These are phyloP conservation scores for Auriscalpium vulgare DNA, from an alignment of 768 basidiomycete genomes.

Conservation along the genomic window DNA sequence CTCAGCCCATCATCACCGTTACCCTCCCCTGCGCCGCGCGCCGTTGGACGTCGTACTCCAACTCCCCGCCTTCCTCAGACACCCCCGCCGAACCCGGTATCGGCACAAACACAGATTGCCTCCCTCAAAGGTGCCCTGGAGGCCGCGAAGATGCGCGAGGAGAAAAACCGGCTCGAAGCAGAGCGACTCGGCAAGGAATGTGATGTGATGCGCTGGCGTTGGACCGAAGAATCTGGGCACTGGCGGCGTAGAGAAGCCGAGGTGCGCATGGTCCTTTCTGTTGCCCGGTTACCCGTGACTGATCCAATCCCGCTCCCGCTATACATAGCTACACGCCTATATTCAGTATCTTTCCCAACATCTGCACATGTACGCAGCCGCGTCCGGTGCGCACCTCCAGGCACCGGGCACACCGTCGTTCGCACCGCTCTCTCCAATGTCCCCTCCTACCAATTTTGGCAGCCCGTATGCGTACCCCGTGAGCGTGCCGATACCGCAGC, in stretches of 20 bases:
- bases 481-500: not conserved
- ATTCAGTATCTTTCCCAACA: conserved; percentile 4
- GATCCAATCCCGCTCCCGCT: not conserved
- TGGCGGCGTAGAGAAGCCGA: conserved; percentile 3
- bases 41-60: not conserved
- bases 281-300: not conserved
- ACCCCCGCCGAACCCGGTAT: conserved; percentile 1
- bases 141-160: conserved; percentile 13
- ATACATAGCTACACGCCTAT: not conserved
- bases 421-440: not conserved
- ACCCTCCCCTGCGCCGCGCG: not conserved
- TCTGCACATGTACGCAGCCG: not conserved
- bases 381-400: not conserved
- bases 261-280: not conserved
- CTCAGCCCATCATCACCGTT: not conserved
- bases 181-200: conserved; percentile 6
- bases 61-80: not conserved
- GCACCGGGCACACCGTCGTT: not conserved
- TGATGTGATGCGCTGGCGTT: conserved; percentile 1
- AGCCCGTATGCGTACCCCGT: not conserved
- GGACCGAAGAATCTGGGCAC: not conserved
- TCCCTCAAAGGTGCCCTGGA: conserved; percentile 13
- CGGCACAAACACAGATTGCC: conserved; percentile 8
- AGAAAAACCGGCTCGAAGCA: conserved; percentile 6
- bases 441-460: not conserved